Evolutionary conservation across 306 rosid species (phyloP), one percentile per base, ranked within the genome.

Genomic region (Cajanus cajan): DNA sequence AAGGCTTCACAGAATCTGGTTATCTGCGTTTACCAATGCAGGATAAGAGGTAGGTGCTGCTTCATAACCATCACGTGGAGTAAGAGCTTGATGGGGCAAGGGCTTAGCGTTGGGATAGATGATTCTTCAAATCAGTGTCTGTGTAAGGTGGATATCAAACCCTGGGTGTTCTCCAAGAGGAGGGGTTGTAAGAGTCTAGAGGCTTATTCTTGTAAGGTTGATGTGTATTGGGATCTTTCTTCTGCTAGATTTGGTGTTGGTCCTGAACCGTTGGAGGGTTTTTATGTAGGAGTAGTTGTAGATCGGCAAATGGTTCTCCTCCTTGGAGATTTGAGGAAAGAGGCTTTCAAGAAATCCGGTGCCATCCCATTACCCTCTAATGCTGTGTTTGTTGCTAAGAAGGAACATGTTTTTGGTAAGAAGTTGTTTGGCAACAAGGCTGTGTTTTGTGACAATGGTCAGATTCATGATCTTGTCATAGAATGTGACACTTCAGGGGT

Each of bases 101-200:
- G 94, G 21, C 91, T 96, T 34, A 89, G 96, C 24, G 84, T 96
- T 55, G 99, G 93, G 54, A 91, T 96, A 67, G 98, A 96, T 8
- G 99, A 91, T 84, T 85, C 96, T 12, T 91, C 97, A 15, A 91
- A 89, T 75, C 92, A 88, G 63, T 96, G 94, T 82, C 87, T 96
- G 11, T 96, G 99, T 70, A 96, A 96, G 87, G 96, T 96, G 52
- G 99, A 96, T 79, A 89, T 96, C 58, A 96, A 96, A 51, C 99
- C 99, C 13, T 96, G 98, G 97, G 73, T 91, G 62, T 96, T 96
- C 90, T 93, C 98, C 14, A 96, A 90, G 88, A 89, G 96, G 57
- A 88, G 86, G 87, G 98, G 99, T 74, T 86, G 91, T 31, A 93
- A 93, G 89, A 96, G 83, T 82, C 78, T 96, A 7, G 96, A 96